phyloP scores from a whole-genome alignment of 2,329 filamentous ascomycete species.

The Penicillium expansum region DNA sequence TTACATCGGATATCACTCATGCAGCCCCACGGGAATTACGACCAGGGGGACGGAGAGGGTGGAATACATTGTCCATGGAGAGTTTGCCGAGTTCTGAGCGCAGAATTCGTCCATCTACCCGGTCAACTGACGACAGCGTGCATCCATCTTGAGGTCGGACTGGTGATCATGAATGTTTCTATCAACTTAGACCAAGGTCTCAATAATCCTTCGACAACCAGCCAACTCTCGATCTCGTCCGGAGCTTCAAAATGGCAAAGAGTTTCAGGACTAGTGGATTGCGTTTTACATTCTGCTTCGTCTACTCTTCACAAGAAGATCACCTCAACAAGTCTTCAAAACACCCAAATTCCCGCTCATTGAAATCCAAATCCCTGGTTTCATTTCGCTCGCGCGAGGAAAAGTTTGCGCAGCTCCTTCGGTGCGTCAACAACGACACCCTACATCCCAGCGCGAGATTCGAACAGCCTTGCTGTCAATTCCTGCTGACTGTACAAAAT shows the following conservation, averaged over 20 bases:
- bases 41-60: conserved; percentile 17
- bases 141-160: conserved; percentile 19
- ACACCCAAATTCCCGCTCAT: background rate
- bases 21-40: conserved; percentile 24
- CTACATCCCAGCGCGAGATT: background rate
- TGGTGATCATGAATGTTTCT: background rate
- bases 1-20: conserved; percentile 41
- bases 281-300: too few species aligned
- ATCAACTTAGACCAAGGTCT: background rate
- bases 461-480: background rate
- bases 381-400: background rate
- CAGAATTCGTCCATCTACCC: conserved; percentile 21
- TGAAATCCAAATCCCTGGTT: background rate
- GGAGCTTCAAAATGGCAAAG: too few species aligned
- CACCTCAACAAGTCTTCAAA: too few species aligned
- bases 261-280: too few species aligned
- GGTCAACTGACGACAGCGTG: conserved; percentile 11
- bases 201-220: background rate
- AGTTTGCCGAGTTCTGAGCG: conserved; percentile 28
- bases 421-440: background rate
- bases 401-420: background rate
- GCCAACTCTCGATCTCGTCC: too few species aligned
- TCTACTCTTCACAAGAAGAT: background rate
- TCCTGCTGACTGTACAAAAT: background rate
- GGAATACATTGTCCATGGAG: conserved; percentile 30